These are phyloP conservation scores for Tephrocybe rancida DNA, from an alignment of 768 basidiomycete species.

Conservation along the genomic window DNA sequence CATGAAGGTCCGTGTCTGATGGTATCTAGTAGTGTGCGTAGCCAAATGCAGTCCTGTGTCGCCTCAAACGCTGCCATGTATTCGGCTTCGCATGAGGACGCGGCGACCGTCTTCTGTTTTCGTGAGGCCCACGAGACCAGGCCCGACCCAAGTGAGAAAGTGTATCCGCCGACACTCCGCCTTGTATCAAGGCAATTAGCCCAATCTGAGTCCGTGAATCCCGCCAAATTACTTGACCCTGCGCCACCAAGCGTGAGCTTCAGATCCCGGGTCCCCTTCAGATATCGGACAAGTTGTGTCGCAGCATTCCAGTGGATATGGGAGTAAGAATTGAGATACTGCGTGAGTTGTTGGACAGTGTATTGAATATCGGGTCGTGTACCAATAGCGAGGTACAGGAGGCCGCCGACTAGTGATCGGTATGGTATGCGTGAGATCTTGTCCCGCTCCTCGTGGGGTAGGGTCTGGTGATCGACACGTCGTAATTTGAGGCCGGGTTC, in stretches of 20 bases:
- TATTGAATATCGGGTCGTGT: no score
- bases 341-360: background rate
- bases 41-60: background rate
- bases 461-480: background rate
- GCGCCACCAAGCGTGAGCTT: background rate
- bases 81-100: constrained; percentile 4
- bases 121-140: constrained; percentile 1
- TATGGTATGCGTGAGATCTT: background rate
- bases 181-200: background rate
- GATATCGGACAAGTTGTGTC: constrained; percentile 1
- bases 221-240: background rate
- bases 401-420: background rate
- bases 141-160: background rate
- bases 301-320: constrained; percentile 5
- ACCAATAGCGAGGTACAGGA: background rate
- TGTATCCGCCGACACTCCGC: background rate
- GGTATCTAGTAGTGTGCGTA: background rate
- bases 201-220: constrained; percentile 9
- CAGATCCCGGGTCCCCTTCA: background rate
- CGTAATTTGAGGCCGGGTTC: background rate
- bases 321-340: background rate
- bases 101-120: constrained; percentile 8
- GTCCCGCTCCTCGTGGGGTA: background rate
- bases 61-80: constrained; percentile 5
- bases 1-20: background rate